These are phyloP conservation scores for Neofusicoccum ribis DNA, from an alignment of 2,329 filamentous ascomycete genomes.

Conservation along the genomic window DNA sequence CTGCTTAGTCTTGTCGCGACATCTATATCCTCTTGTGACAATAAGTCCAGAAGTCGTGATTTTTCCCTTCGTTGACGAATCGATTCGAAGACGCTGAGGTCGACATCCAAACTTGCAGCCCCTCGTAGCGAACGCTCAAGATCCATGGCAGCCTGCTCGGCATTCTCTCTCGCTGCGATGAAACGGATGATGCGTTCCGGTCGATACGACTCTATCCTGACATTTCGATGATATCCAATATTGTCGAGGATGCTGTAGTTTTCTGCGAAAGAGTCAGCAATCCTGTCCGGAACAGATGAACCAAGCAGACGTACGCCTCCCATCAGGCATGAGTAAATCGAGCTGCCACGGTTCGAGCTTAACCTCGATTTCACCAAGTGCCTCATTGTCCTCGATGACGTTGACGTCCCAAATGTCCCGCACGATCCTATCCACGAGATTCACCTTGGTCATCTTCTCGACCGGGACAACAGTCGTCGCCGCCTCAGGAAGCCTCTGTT, in stretches of 20 bases:
- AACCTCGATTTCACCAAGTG: conserved; percentile 37
- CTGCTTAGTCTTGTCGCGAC: conserved; percentile 28
- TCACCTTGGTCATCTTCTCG: conserved; percentile 26
- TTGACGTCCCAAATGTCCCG: conserved; percentile 34
- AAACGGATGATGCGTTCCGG: conserved; percentile 34
- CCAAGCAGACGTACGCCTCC: background rate
- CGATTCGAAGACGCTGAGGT: conserved; percentile 28
- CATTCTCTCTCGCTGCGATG: conserved; percentile 37
- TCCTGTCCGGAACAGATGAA: too few species aligned
- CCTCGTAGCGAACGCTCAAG: conserved; percentile 30
- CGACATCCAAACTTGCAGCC: conserved; percentile 24
- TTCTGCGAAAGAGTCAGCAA: background rate
- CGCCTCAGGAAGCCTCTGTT: background rate
- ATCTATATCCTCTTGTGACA: conserved; percentile 25
- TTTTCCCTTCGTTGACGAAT: conserved; percentile 20
- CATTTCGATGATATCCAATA: conserved; percentile 31
- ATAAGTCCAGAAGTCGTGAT: conserved; percentile 21
- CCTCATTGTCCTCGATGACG: conserved; percentile 38
- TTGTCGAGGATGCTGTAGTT: conserved; percentile 25
- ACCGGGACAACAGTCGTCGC: background rate
- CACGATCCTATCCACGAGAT: conserved; percentile 37
- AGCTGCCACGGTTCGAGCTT: conserved; percentile 35
- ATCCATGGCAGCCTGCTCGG: conserved; percentile 38
- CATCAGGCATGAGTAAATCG: conserved; percentile 27
- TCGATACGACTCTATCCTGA: conserved; percentile 32